Base-by-base conservation (phyloP, 805 yeast species). In the Cyberlindnera subsufficiens region DNA sequence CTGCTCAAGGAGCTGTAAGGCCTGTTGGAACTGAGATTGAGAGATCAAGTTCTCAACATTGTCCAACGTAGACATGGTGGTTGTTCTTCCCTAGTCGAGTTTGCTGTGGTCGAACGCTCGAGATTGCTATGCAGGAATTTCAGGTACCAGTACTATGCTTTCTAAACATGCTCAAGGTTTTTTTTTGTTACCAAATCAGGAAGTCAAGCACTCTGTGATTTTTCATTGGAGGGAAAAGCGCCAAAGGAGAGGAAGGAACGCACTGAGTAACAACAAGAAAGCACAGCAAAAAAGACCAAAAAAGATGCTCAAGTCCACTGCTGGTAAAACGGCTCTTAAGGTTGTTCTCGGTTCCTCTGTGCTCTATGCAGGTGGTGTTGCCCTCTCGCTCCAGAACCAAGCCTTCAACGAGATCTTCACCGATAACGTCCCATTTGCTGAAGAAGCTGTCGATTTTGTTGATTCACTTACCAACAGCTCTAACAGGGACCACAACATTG, bases 341-440 rank as follows among this genome's bases (percentile, higher is more conserved):
- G 41, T 65, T 13, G 51, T 64, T 3, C 40, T 61, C 10, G 67
- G 66, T 3, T 46, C 67, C 4, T 52, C 66, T 3, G 56, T 63
- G 4, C 58, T 75, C 20, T 82, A 80, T 51, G 78, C 75, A 30
- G 78, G 72, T 30, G 87, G 86, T 41, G 73, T 79, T n/a, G 76
- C 73, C 40, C 63, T 72, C 43, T 69, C 88, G 13, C 65, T 78
- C 27, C 65, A 74, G 47, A 71, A 71, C 55, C 84, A 80, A 51
- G 67, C 75, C 15, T 72, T 81, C 58, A 80, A 77, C 51, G 86
- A 82, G 51, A 50, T 68, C 37, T 82, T 80, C 60, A 69, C 79
- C 18, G 80, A 80, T 50, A 74, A 74, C 45, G 75, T 82, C 36
- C 93, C 93, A 16, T 69, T 73, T 39, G 86, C 80, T 32, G 84